Evolutionary conservation across 2,329 filamentous ascomycete genomes (phyloP).

Genomic region (Penicillium brasilianum): DNA sequence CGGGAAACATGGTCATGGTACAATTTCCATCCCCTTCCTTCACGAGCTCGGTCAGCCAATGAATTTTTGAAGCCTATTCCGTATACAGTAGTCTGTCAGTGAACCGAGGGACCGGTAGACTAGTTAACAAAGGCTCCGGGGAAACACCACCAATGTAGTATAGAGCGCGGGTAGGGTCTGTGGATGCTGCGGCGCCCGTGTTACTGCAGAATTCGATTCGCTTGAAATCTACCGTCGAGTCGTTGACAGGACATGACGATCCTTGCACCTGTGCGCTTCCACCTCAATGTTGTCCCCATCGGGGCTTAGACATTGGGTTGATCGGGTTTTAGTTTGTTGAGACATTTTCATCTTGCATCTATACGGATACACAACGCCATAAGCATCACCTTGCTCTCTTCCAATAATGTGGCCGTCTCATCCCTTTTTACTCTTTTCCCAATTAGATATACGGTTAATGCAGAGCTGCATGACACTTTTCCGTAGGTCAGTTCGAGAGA

Average conservation of each 20-base stretch:
- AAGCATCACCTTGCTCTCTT: neutral
- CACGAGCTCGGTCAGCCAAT: neutral
- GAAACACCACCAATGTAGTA: constrained; percentile 10
- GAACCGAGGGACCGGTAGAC: neutral
- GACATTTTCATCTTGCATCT: neutral
- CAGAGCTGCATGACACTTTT: neutral
- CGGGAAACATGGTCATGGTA: neutral
- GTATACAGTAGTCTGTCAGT: neutral
- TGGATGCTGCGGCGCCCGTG: neutral
- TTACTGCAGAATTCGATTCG: constrained; percentile 3
- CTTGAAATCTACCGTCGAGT: constrained; percentile 2
- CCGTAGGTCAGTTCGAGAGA: neutral
- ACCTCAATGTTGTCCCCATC: neutral
- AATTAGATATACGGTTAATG: neutral
- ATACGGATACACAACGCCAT: neutral
- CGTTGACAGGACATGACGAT: neutral
- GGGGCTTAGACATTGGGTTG: neutral
- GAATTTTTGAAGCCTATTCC: constrained; percentile 6
- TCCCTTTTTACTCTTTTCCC: neutral
- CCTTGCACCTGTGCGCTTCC: neutral
- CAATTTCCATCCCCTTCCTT: neutral
- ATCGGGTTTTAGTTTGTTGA: neutral
- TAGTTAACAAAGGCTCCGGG: constrained; percentile 14
- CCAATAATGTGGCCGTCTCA: neutral
- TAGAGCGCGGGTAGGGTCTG: constrained; percentile 10